These are phyloP conservation scores for Colletotrichum sp. DNA, from an alignment of 2,329 filamentous ascomycete genomes.

Conservation along the genomic window DNA sequence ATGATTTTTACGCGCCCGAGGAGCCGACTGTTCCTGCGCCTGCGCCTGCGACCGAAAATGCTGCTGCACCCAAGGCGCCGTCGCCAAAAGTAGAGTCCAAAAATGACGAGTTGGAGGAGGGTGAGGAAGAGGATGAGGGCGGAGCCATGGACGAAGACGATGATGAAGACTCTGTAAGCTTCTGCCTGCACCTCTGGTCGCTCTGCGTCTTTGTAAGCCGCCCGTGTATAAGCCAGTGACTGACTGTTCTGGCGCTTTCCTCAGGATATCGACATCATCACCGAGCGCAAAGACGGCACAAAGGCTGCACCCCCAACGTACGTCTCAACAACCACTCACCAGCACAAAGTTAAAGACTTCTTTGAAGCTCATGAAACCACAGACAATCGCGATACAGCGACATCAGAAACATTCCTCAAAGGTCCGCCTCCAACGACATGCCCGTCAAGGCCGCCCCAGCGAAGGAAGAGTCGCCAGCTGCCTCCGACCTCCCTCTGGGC, in stretches of 20 bases:
- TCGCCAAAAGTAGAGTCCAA: constrained; percentile 28
- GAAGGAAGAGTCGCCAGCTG: constrained; percentile 47
- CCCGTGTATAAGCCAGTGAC: neutral
- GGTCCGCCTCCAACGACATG: constrained; percentile 58
- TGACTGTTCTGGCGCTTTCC: neutral
- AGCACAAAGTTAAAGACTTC: neutral
- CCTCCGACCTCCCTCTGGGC: constrained; percentile 29
- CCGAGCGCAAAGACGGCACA: constrained; percentile 68
- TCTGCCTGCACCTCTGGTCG: neutral
- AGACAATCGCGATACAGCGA: constrained; percentile 69
- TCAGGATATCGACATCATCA: constrained; percentile 73
- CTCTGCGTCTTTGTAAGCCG: neutral
- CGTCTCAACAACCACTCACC: constrained; percentile 28
- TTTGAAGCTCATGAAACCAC: neutral
- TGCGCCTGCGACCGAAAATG: neutral
- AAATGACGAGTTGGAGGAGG: constrained; percentile 65
- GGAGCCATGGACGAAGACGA: constrained; percentile 67
- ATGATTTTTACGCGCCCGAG: constrained; percentile 70
- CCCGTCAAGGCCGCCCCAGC: constrained; percentile 47
- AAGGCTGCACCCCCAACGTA: constrained; percentile 65
- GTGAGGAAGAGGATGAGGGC: constrained; percentile 67
- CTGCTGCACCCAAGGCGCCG: neutral
- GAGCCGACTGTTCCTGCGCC: constrained; percentile 46
- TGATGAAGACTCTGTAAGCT: constrained; percentile 51
- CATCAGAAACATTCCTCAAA: constrained; percentile 68